Conservation (phyloP, 331 rosid genomes). For the Acacia concinna region DNA sequence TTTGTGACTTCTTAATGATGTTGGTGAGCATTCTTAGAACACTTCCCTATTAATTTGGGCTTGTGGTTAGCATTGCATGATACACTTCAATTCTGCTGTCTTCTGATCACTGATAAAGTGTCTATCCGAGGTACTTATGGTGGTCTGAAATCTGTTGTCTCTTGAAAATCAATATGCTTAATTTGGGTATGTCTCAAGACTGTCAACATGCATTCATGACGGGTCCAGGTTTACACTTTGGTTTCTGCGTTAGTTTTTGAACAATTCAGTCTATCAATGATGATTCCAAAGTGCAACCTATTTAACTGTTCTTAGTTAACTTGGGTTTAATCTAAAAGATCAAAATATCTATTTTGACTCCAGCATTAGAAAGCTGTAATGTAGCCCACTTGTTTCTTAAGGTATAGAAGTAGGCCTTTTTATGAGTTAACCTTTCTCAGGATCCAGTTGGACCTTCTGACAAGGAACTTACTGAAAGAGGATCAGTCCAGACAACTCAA, state of each 20-base stretch:
- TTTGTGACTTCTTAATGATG: conserved; percentile 8
- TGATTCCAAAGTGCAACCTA: background rate
- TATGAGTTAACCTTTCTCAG: conserved; percentile 42
- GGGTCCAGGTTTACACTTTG: background rate
- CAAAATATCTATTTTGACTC: conserved; percentile 2
- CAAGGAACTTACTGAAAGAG: conserved; percentile 37
- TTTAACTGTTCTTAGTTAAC: conserved; percentile 20
- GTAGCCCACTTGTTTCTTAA: conserved; percentile 16
- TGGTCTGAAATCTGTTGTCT: background rate
- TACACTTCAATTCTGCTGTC: background rate
- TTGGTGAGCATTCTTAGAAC: conserved; percentile 12
- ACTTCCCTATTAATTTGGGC: background rate
- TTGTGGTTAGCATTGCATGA: background rate
- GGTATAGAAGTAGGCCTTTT: conserved; percentile 31
- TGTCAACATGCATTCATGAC: background rate
- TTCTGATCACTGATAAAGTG: background rate
- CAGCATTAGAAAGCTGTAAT: conserved; percentile 15
- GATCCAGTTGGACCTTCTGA: conserved; percentile 46
- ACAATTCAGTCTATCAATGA: conserved; percentile 6
- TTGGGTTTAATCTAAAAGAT: background rate
- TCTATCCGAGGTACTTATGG: background rate
- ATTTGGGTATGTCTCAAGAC: background rate
- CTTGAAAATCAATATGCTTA: conserved; percentile 3
- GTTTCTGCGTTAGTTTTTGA: conserved; percentile 7
- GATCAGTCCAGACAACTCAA: conserved; percentile 39